Conservation (phyloP, 805 yeast species). For the Sugiyamaella valdiviana region DNA sequence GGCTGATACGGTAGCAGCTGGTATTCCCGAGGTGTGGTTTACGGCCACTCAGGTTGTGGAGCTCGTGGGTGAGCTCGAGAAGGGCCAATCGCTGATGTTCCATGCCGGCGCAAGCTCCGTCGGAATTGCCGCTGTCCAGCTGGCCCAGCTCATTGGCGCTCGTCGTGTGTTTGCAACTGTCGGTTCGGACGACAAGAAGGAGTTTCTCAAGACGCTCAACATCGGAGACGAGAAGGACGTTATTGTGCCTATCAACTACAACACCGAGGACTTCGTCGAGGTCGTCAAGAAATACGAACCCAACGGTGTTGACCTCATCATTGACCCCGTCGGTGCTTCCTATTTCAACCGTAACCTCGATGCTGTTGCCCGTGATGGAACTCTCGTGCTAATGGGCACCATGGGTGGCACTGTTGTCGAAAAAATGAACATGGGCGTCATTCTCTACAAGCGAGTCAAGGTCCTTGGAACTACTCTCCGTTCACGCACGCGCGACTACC, state of each 20-base stretch:
- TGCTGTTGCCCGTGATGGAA: slow-evolving; percentile 25
- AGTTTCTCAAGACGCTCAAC: slow-evolving; percentile 18
- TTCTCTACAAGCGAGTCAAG: slow-evolving; percentile 25
- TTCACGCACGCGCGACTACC: slow-evolving; percentile 23
- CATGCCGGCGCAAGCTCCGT: slow-evolving; percentile 33
- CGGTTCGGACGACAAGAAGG: slow-evolving; percentile 26
- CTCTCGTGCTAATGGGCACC: slow-evolving; percentile 25
- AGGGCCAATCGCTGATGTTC: slow-evolving; percentile 29
- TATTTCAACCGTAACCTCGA: slow-evolving; percentile 23
- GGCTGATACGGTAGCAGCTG: slow-evolving; percentile 27
- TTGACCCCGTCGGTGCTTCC: slow-evolving; percentile 30
- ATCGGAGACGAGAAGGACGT: slow-evolving; percentile 23
- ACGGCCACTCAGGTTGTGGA: slow-evolving; percentile 33
- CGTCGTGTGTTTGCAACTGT: slow-evolving; percentile 32
- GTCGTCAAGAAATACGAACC: slow-evolving; percentile 21
- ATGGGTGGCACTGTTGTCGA: slow-evolving; percentile 23
- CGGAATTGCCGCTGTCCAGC: slow-evolving; percentile 34
- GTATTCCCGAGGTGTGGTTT: slow-evolving; percentile 34
- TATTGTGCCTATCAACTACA: slow-evolving; percentile 27
- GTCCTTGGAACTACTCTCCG: slow-evolving; percentile 31
- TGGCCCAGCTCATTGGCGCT: slow-evolving; percentile 34
- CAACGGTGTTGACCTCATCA: slow-evolving; percentile 24
- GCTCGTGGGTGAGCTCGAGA: slow-evolving; percentile 25
- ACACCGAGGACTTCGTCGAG: slow-evolving; percentile 22
- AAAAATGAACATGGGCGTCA: slow-evolving; percentile 17